phyloP scores from a whole-genome alignment of 1,139 yeast genomes.

The Groenewaldozyma auringiensis region DNA sequence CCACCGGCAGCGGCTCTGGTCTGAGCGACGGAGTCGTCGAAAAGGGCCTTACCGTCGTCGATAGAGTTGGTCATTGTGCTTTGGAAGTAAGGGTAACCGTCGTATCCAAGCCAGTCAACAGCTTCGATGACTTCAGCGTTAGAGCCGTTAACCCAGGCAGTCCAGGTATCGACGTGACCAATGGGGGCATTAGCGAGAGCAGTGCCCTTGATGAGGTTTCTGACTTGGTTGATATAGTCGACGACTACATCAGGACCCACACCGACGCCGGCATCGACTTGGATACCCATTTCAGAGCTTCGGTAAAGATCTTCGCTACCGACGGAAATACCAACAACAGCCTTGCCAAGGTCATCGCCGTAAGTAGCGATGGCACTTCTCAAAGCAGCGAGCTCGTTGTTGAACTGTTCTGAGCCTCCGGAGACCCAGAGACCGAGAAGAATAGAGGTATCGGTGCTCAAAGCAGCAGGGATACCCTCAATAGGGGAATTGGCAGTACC shows the following conservation, averaged over 20 bases:
- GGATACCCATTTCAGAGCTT: constrained; percentile 32
- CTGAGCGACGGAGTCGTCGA: constrained; percentile 14
- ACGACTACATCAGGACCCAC: constrained; percentile 62
- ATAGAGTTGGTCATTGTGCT: constrained; percentile 21
- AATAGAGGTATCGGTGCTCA: constrained; percentile 27
- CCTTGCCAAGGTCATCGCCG: constrained; percentile 16
- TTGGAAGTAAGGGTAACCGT: constrained; percentile 23
- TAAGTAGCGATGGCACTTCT: constrained; percentile 21
- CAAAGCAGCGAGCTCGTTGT: constrained; percentile 27
- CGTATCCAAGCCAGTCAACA: constrained; percentile 20
- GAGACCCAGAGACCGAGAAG: constrained; percentile 31
- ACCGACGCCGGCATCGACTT: constrained; percentile 35
- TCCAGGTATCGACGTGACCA: constrained; percentile 24
- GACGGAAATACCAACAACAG: constrained; percentile 64
- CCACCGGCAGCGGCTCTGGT: constrained; percentile 33
- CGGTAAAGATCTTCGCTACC: constrained; percentile 93
- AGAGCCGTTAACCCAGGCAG: constrained; percentile 23
- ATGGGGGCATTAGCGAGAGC: constrained; percentile 15
- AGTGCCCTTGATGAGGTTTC: constrained; percentile 38
- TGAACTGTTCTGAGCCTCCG: constrained; percentile 25
- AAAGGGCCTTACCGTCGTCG: constrained; percentile 15
- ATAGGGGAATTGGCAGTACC: constrained; percentile 26
- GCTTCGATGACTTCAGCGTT: constrained; percentile 16
- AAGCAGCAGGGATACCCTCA: constrained; percentile 27
- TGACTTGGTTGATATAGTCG: constrained; percentile 50